phyloP scores from a whole-genome alignment of 192 early-diverging fungal genomes.

The Powellomyces hirtus region DNA sequence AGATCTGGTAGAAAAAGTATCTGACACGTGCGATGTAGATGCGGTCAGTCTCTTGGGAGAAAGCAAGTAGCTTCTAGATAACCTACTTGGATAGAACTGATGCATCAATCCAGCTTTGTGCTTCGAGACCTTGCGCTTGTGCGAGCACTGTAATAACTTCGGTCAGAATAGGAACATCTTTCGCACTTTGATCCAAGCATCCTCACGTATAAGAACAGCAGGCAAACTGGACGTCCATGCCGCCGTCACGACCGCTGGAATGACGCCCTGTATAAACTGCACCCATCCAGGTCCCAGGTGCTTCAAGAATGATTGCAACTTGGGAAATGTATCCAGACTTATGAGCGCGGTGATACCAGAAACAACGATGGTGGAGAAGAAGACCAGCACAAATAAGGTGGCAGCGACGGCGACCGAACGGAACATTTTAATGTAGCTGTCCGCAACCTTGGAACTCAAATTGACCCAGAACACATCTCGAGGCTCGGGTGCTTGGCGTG shows the following conservation, averaged over 20 bases:
- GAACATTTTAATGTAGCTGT: slow-evolving; percentile 48
- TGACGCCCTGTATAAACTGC: slow-evolving; percentile 44
- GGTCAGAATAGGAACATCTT: too few relatives aligned
- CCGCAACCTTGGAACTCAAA: slow-evolving; percentile 42
- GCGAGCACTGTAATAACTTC: slow-evolving; percentile 41
- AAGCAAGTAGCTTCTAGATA: not conserved
- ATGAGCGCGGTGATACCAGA: slow-evolving; percentile 33
- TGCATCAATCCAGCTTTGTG: slow-evolving; percentile 52
- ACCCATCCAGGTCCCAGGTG: slow-evolving; percentile 27
- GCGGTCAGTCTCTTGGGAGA: not conserved
- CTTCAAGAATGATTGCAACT: slow-evolving; percentile 26
- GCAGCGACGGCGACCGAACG: slow-evolving; percentile 35
- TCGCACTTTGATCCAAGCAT: not conserved
- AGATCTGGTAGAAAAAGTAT: slow-evolving; percentile 53
- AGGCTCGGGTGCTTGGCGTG: slow-evolving; percentile 51
- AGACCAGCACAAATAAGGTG: slow-evolving; percentile 35
- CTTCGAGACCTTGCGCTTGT: slow-evolving; percentile 50
- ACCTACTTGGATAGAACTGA: slow-evolving; percentile 40
- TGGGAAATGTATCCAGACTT: slow-evolving; percentile 39
- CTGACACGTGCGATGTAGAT: too few relatives aligned
- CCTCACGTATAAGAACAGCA: slow-evolving; percentile 40
- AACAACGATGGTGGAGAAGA: slow-evolving; percentile 37
- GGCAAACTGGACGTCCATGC: slow-evolving; percentile 49
- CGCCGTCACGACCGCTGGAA: slow-evolving; percentile 44
- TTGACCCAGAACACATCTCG: slow-evolving; percentile 59